Conservation (phyloP, 2,329 filamentous ascomycete species). For the Clonostachys rosea region DNA sequence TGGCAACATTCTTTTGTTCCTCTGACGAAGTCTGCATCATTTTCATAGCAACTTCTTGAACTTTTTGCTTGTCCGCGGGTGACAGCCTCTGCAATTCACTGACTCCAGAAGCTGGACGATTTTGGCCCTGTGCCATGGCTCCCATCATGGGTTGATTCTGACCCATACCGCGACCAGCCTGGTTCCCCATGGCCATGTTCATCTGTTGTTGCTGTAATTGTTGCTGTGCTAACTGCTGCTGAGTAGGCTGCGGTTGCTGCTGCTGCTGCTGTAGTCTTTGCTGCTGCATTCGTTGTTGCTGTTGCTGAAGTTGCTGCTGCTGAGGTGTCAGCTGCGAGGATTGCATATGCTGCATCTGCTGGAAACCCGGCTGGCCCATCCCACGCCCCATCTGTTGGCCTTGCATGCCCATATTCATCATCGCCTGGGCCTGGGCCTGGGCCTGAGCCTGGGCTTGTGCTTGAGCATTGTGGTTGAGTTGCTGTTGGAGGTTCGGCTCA, state of each 20-base stretch:
- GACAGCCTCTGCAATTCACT: slow-evolving; percentile 30
- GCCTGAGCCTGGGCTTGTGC: slow-evolving; percentile 29
- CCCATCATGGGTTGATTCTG: slow-evolving; percentile 31
- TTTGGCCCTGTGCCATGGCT: slow-evolving; percentile 25
- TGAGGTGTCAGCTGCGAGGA: slow-evolving; percentile 44
- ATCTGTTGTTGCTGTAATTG: slow-evolving; percentile 19
- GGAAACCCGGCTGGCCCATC: slow-evolving; percentile 49
- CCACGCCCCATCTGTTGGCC: slow-evolving; percentile 40
- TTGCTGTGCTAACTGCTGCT: slow-evolving; percentile 25
- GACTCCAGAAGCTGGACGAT: slow-evolving; percentile 10
- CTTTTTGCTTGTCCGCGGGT: slow-evolving; percentile 36
- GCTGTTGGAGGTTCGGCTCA: slow-evolving; percentile 41
- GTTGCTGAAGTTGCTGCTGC: slow-evolving; percentile 17
- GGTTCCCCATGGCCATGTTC: slow-evolving; percentile 31
- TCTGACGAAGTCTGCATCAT: slow-evolving; percentile 35
- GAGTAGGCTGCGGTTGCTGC: slow-evolving; percentile 44
- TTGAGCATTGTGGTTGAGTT: slow-evolving; percentile 39
- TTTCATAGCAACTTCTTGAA: slow-evolving; percentile 36
- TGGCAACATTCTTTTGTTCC: slow-evolving; percentile 29
- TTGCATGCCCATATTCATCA: slow-evolving; percentile 47
- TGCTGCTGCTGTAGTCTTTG: slow-evolving; percentile 23
- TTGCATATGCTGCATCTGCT: slow-evolving; percentile 57
- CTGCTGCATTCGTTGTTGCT: slow-evolving; percentile 19
- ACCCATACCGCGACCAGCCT: slow-evolving; percentile 32
- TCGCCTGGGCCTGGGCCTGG: slow-evolving; percentile 34